These are phyloP conservation scores for Phytophthora citrophthora DNA, from an alignment of 352 stramenopile species.

Conservation along the genomic window DNA sequence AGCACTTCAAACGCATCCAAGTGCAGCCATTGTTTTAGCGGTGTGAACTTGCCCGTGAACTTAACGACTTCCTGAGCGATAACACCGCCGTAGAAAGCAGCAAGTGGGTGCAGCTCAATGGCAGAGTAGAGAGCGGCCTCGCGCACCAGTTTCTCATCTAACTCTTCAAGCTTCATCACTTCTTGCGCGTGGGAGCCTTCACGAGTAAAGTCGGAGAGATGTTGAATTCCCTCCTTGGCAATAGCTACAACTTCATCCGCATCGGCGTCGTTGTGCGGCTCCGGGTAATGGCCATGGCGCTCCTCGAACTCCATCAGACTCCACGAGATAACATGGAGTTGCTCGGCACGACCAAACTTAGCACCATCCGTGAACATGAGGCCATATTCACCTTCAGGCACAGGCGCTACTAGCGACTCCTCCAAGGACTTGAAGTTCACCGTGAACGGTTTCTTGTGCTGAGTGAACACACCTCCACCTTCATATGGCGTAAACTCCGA, in stretches of 20 bases:
- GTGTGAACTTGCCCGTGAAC: conserved; percentile 89
- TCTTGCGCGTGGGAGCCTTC: conserved; percentile 48
- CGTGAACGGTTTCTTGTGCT: conserved; percentile 85
- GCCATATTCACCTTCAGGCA: conserved; percentile 73
- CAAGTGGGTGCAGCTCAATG: conserved; percentile 82
- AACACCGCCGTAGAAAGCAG: conserved; percentile 83
- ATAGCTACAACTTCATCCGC: conserved; percentile 73
- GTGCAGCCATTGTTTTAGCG: conserved; percentile 87
- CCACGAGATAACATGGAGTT: conserved; percentile 81
- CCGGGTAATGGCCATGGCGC: conserved; percentile 64
- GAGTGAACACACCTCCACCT: conserved; percentile 80
- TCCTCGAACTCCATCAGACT: conserved; percentile 83
- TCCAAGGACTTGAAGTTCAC: conserved; percentile 81
- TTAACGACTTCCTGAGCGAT: conserved; percentile 90
- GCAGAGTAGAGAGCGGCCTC: conserved; percentile 63
- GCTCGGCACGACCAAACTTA: conserved; percentile 87
- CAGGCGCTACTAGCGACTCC: conserved; percentile 67
- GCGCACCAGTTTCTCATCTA: conserved; percentile 73
- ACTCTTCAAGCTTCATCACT: conserved; percentile 66
- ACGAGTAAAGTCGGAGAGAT: conserved; percentile 67
- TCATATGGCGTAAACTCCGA: conserved; percentile 83
- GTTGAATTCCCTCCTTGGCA: conserved; percentile 68
- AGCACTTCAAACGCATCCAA: conserved; percentile 86
- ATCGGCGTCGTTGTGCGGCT: conserved; percentile 68
- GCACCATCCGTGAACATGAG: conserved; percentile 89